phyloP scores from a whole-genome alignment of 1,139 yeast species.

The Yamadazyma sp. region DNA sequence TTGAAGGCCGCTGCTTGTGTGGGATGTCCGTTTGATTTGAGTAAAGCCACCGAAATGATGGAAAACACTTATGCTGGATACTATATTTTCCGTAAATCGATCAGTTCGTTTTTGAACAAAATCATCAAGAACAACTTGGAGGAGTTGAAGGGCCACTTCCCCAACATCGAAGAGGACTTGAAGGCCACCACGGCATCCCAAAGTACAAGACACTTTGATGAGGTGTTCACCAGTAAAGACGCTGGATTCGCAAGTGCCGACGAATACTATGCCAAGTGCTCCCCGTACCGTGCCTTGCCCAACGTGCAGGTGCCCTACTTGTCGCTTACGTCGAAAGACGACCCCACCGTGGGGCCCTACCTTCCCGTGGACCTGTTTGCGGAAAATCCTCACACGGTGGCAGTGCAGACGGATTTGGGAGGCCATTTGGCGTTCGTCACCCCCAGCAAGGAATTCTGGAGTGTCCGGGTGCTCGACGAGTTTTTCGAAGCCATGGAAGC shows the following conservation, averaged over 20 bases:
- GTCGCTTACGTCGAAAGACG: conserved; percentile 72
- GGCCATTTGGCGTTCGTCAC: conserved; percentile 65
- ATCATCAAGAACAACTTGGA: conserved; percentile 61
- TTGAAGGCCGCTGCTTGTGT: conserved; percentile 67
- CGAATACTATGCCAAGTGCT: conserved; percentile 72
- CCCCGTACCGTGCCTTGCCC: conserved; percentile 59
- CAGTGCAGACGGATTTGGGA: conserved; percentile 51
- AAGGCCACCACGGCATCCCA: conserved; percentile 30
- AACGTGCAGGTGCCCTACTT: conserved; percentile 66
- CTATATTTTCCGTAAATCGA: conserved; percentile 61
- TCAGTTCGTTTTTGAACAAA: conserved; percentile 64
- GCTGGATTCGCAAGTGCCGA: conserved; percentile 70
- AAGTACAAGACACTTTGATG: conserved; percentile 64
- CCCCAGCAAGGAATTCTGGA: conserved; percentile 69
- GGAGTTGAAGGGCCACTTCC: conserved; percentile 43
- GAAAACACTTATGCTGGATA: conserved; percentile 58
- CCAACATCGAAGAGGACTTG: conserved; percentile 34
- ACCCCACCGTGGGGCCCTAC: conserved; percentile 70
- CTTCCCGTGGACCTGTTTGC: conserved; percentile 30
- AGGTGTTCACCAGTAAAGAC: conserved; percentile 66
- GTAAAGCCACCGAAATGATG: conserved; percentile 54
- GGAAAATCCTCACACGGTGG: conserved; percentile 33
- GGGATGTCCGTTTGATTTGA: conserved; percentile 86
- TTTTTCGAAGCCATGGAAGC: conserved; percentile 55
- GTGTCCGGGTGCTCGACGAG: conserved; percentile 60